Evolutionary conservation across 192 early-diverging fungal species (phyloP), one percentile per base, ranked within the genome.

Genomic region (Backusella tuberculispora): DNA sequence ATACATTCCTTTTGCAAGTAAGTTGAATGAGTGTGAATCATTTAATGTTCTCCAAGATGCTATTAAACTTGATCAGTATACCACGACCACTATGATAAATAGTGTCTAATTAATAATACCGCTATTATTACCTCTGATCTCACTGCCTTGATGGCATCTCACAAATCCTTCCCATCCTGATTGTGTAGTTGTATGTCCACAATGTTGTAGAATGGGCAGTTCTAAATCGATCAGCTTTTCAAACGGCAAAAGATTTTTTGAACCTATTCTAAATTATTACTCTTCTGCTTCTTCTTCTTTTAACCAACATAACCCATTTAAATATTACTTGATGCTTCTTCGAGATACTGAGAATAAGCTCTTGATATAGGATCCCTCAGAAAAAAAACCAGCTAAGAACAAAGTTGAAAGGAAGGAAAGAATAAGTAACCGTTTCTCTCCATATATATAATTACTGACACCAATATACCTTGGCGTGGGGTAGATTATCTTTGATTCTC

Each of bases 311-410:
- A 4, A 63, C 9, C 14, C 12, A 29, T 15, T 24, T 64, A 29
- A 64, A 24, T n/a, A 3, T 69, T 42, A 50, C 45, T 48, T 48
- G 73, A 46, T 41, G 45, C 50, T 53, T 74, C 73, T 50, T 48
- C 8, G 0, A 86, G 70, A 41, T 82, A 86, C 44, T 86, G 83
- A 60, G 84, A 79, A 40, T 84, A 86, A 6, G 85, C 85, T n/a
- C 85, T 81, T 29, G 83, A 81, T 40, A 86, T 86, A 5, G 85
- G 85, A 44, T 86, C 85, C 8, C 85, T 76, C 14, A 86, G 81
- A 42, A 86, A 78, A 43, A 86, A 86, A 9, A 86, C 81, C 15
- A 78, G 48, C 76, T 77, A 66, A 7, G 7, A 8, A 53, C 2
- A 34, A 34, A 34, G 29, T 34, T 34, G 29, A 34, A 2, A 34